A percentile compares a stretch with the other conserved stretches of the same genome.
Evolutionary conservation across 2,329 filamentous ascomycete genomes (phyloP).

Genomic region (Sclerotinia glacialis): DNA sequence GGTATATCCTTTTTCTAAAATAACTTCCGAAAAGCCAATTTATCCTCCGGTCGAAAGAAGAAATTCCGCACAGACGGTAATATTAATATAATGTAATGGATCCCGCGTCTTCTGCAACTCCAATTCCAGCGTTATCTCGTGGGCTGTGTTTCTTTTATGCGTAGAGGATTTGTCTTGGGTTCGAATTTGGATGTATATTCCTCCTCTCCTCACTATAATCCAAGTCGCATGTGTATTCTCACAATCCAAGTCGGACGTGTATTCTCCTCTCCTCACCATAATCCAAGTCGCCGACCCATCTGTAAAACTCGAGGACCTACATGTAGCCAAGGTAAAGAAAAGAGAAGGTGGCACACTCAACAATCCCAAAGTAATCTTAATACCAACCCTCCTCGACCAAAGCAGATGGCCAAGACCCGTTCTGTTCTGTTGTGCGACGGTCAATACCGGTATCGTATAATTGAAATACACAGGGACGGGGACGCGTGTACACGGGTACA

Average conservation of each 20-base stretch:
- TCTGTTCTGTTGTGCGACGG: background rate
- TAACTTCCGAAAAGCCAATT: background rate
- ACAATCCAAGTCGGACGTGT: no score
- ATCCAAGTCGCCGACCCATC: background rate
- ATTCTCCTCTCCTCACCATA: background rate
- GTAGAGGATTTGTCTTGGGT: no score
- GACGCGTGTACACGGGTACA: background rate
- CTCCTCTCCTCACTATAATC: no score
- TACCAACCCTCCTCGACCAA: background rate
- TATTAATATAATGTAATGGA: constrained; percentile 2
- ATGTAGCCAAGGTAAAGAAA: background rate
- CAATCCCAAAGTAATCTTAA: background rate
- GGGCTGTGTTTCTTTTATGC: background rate
- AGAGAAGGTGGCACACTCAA: background rate
- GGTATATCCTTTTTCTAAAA: background rate
- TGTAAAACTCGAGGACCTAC: background rate
- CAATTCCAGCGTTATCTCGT: background rate
- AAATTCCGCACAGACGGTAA: constrained; percentile 11
- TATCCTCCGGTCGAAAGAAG: background rate
- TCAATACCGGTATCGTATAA: background rate
- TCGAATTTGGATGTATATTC: no score
- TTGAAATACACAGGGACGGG: background rate
- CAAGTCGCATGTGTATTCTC: no score
- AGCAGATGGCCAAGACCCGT: background rate
- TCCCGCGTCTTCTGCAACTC: background rate